phyloP scores from a whole-genome alignment of 129 eudicot species.

The Tagetes erecta region DNA sequence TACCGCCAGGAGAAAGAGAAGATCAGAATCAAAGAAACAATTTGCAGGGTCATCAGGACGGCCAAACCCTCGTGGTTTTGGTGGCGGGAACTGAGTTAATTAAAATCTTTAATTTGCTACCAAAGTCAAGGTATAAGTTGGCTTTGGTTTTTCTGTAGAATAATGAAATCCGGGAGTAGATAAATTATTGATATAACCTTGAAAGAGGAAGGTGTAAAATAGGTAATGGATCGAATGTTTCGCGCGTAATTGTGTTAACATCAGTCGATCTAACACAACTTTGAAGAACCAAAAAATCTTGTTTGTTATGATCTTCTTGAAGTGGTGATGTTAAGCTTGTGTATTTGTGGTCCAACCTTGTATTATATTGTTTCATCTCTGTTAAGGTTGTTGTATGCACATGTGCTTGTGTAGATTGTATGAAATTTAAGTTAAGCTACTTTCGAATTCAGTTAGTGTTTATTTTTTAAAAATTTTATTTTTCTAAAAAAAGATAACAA shows the following conservation, averaged over 20 bases:
- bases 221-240: background rate
- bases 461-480: too few species aligned
- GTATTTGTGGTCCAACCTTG: too few species aligned
- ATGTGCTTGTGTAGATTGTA: too few species aligned
- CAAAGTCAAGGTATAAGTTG: background rate
- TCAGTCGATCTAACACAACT: background rate
- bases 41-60: slow-evolving; percentile 60
- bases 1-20: slow-evolving; percentile 84
- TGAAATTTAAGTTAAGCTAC: too few species aligned
- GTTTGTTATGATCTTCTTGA: slow-evolving; percentile 1
- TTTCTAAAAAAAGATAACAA: too few species aligned
- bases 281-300: background rate
- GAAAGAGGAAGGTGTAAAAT: slow-evolving; percentile 28
- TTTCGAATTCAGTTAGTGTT: too few species aligned
- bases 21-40: slow-evolving; percentile 59
- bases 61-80: slow-evolving; percentile 89
- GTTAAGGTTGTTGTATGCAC: too few species aligned
- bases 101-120: background rate
- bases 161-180: slow-evolving; percentile 21
- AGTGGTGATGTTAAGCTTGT: background rate
- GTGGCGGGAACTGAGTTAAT: slow-evolving; percentile 44
- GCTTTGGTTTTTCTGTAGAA: slow-evolving; percentile 9
- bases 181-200: slow-evolving; percentile 20
- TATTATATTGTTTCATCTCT: too few species aligned
- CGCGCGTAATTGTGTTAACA: too few species aligned